A percentile compares a stretch with the other conserved stretches of the same genome.
phyloP scores from a whole-genome alignment of 1,284 basidiomycete species.

The Leucoagaricus sp. region DNA sequence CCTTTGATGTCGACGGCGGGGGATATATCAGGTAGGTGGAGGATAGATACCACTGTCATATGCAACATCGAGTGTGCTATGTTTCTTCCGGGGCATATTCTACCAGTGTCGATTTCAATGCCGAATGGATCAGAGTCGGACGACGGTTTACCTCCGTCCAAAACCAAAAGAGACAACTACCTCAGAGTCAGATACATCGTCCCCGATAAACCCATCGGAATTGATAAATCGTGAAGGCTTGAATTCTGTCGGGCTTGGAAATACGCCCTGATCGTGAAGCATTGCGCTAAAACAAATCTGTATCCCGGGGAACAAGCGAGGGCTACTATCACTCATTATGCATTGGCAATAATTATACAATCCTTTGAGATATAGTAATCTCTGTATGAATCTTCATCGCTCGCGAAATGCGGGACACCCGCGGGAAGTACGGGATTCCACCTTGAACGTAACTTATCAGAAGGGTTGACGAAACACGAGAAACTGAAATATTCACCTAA shows the following conservation, averaged over 20 bases:
- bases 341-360: constrained; percentile 1
- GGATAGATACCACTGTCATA: constrained; percentile 4
- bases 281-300: background rate
- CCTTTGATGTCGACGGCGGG: constrained; percentile 4
- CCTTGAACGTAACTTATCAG: background rate
- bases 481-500: constrained; percentile 10
- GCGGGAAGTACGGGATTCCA: constrained; percentile 9
- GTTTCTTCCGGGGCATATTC: constrained; percentile 12
- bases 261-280: constrained; percentile 17
- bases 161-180: constrained; percentile 1
- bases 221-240: constrained; percentile 20
- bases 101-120: background rate
- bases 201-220: background rate
- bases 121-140: background rate
- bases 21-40: constrained; percentile 12
- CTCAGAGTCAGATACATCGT: background rate
- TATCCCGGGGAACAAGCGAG: background rate
- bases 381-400: constrained; percentile 3
- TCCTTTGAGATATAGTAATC: constrained; percentile 10
- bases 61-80: constrained; percentile 9
- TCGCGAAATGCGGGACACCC: constrained; percentile 4
- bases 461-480: no score
- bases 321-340: background rate
- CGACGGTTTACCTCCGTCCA: constrained; percentile 2
- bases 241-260: constrained; percentile 18